These are phyloP conservation scores for Rhizopogon roseolus DNA, from an alignment of 768 basidiomycete genomes.

Conservation along the genomic window DNA sequence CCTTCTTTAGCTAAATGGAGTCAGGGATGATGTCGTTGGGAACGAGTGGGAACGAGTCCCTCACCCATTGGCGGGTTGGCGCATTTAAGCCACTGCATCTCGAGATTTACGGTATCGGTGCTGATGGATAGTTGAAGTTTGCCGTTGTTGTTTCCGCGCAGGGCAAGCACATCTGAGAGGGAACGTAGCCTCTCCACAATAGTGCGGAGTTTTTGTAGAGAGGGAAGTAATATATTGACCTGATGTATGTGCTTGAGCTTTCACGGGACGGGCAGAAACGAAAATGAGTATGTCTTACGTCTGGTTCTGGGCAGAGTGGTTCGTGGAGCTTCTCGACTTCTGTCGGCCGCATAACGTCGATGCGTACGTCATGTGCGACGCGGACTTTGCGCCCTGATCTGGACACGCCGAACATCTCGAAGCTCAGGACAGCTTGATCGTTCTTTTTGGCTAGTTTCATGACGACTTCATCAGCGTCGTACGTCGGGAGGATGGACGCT, in stretches of 20 bases:
- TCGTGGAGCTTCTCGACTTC: constrained; percentile 73
- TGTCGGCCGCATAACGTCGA: constrained; percentile 71
- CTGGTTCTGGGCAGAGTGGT: constrained; percentile 82
- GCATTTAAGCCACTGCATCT: constrained; percentile 77
- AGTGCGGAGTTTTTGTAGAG: constrained; percentile 70
- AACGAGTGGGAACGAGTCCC: neutral
- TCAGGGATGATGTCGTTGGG: neutral
- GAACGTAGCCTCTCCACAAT: constrained; percentile 70
- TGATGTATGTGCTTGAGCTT: constrained; percentile 21
- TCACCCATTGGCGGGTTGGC: constrained; percentile 55
- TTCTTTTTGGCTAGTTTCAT: constrained; percentile 88
- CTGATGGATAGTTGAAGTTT: constrained; percentile 47
- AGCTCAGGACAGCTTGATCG: constrained; percentile 69
- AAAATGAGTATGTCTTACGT: constrained; percentile 43
- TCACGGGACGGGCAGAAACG: neutral
- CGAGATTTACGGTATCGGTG: constrained; percentile 71
- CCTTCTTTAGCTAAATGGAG: constrained; percentile 8
- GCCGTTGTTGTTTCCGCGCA: constrained; percentile 67
- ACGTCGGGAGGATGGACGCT: constrained; percentile 25
- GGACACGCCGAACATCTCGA: constrained; percentile 67
- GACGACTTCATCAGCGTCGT: constrained; percentile 61
- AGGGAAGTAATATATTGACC: constrained; percentile 76
- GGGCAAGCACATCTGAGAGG: constrained; percentile 63
- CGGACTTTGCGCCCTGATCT: constrained; percentile 59
- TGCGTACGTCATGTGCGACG: constrained; percentile 76